Percentiles rank a stretch among this genome's conserved stretches.
phyloP scores from a whole-genome alignment of 257 asterid species.

The Mentha longifolia region DNA sequence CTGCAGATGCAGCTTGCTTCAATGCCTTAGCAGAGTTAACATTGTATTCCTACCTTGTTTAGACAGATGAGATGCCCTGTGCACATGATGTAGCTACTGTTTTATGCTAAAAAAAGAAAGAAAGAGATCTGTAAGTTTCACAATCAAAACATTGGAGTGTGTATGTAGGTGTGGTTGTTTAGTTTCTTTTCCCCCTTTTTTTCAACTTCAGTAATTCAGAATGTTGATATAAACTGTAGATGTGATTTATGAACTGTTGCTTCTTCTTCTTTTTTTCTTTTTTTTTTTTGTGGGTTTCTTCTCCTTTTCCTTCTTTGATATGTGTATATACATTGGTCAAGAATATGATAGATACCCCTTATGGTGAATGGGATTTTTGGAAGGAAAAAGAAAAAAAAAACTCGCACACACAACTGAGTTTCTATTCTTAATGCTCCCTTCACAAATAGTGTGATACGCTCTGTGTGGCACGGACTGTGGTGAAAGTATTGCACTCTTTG shows the following conservation, averaged over 20 bases:
- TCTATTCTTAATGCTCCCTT: too few species aligned
- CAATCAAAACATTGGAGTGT: neutral
- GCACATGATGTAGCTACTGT: constrained; percentile 5
- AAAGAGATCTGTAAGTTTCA: neutral
- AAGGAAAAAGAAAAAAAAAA: too few species aligned
- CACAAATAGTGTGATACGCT: too few species aligned
- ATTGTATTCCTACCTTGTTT: constrained; percentile 9
- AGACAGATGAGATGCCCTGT: constrained; percentile 14
- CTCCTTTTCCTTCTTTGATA: neutral
- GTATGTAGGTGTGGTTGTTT: neutral
- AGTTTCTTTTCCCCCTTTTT: neutral
- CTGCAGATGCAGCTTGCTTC: constrained; percentile 42
- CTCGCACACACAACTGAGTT: too few species aligned
- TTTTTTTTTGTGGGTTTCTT: neutral
- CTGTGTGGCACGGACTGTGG: too few species aligned
- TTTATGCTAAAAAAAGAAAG: neutral
- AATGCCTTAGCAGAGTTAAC: constrained; percentile 24
- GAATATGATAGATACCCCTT: too few species aligned
- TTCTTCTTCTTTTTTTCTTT: neutral
- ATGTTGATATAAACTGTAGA: neutral
- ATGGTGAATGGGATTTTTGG: too few species aligned
- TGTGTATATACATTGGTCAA: too few species aligned
- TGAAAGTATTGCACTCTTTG: too few species aligned
- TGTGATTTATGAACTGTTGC: neutral
- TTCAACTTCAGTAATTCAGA: neutral